These are phyloP conservation scores for Dioszegia aurantiaca DNA, from an alignment of 768 basidiomycete species.

Conservation along the genomic window DNA sequence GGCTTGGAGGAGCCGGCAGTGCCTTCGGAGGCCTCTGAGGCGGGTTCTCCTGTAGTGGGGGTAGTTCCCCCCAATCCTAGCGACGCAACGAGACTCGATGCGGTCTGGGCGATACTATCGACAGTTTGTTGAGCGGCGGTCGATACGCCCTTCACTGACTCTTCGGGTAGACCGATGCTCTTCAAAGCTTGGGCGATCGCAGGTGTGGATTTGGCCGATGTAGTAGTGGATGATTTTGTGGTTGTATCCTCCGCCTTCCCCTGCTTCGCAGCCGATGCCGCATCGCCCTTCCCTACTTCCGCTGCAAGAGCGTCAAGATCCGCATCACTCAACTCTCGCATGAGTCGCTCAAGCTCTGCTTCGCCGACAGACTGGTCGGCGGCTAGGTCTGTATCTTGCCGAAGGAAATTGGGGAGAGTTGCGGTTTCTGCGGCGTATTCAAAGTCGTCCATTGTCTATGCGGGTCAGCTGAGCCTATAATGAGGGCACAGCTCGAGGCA, in stretches of 20 bases:
- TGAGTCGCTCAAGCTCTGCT: constrained; percentile 38
- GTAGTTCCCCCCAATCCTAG: not conserved
- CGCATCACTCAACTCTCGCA: constrained; percentile 39
- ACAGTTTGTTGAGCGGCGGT: too few species aligned
- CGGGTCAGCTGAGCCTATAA: not conserved
- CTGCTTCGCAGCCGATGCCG: not conserved
- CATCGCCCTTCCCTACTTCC: constrained; percentile 24
- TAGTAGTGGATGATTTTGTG: not conserved
- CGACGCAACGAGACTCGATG: too few species aligned
- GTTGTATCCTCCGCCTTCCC: not conserved
- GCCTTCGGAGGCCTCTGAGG: not conserved
- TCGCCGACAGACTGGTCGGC: constrained; percentile 24
- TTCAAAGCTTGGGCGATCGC: too few species aligned
- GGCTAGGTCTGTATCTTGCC: constrained; percentile 36
- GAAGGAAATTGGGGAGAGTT: constrained; percentile 35
- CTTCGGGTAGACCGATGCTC: too few species aligned
- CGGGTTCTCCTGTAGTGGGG: not conserved
- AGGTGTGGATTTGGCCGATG: too few species aligned
- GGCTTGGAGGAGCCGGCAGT: not conserved
- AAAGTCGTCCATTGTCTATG: constrained; percentile 49
- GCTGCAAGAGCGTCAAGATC: constrained; percentile 35
- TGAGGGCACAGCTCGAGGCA: constrained; percentile 15
- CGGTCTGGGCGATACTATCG: too few species aligned
- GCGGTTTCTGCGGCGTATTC: constrained; percentile 44
- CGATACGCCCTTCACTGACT: too few species aligned